phyloP scores from a whole-genome alignment of 208 protist species.

The Strigomonas oncopelti region DNA sequence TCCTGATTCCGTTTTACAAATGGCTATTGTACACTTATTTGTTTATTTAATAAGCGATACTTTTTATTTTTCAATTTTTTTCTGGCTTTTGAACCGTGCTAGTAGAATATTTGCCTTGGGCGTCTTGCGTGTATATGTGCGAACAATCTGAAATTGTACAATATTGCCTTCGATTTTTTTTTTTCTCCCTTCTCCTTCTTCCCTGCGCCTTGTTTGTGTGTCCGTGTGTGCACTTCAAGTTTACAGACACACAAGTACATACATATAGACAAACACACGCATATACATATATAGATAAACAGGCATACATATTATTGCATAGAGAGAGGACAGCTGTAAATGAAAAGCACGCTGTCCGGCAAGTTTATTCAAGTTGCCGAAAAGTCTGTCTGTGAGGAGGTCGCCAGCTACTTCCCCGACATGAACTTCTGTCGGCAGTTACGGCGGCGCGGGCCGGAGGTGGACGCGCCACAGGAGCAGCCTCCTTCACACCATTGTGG shows the following conservation, averaged over 20 bases:
- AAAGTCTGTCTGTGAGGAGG: conserved; percentile 34
- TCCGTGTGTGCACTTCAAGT: no score
- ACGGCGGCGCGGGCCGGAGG: conserved; percentile 8
- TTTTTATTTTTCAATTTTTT: background rate
- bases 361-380: conserved; percentile 4
- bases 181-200: conserved; percentile 15
- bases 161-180: conserved; percentile 11
- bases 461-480: background rate
- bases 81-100: conserved; percentile 9
- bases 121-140: background rate
- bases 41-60: background rate
- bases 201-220: background rate
- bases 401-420: conserved; percentile 45
- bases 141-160: no score
- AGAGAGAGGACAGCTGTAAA: background rate
- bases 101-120: background rate
- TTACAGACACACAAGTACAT: conserved; percentile 1
- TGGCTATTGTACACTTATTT: background rate
- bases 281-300: conserved; percentile 2
- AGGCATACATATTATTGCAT: conserved; percentile 13
- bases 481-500: no score
- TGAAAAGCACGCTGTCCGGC: background rate
- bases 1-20: no score
- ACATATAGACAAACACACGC: background rate
- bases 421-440: conserved; percentile 41